phyloP scores from a whole-genome alignment of 2,329 filamentous ascomycete genomes.

The Sclerotinia borealis region DNA sequence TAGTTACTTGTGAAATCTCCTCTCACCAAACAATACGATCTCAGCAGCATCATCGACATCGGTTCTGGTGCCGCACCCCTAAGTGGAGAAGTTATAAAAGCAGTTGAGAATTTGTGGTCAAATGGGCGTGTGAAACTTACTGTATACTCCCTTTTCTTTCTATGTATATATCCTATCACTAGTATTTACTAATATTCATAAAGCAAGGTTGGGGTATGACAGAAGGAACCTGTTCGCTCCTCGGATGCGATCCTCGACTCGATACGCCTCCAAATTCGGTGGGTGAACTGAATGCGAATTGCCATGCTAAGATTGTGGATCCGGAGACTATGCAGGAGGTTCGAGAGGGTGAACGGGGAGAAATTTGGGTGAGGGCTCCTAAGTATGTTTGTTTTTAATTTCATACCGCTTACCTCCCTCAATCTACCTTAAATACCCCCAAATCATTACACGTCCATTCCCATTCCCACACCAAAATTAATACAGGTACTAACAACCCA shows the following conservation, averaged over 20 bases:
- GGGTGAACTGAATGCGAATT: constrained; percentile 65
- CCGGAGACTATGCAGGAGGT: constrained; percentile 35
- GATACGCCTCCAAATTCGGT: constrained; percentile 44
- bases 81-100: constrained; percentile 69
- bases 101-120: constrained; percentile 63
- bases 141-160: constrained; percentile 1
- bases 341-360: constrained; percentile 36
- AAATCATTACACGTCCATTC: too few species aligned
- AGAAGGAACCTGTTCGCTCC: constrained; percentile 66
- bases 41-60: constrained; percentile 66
- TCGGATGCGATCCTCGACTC: constrained; percentile 55
- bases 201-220: constrained; percentile 86
- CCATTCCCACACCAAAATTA: too few species aligned
- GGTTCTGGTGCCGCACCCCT: constrained; percentile 82
- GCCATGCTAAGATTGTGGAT: constrained; percentile 58
- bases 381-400: constrained; percentile 35
- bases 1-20: constrained; percentile 58
- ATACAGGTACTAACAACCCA: background rate
- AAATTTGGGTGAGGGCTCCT: constrained; percentile 40
- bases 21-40: constrained; percentile 45
- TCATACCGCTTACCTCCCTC: fast-evolving
- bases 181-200: constrained; percentile 23
- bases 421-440: too few species aligned
- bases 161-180: background rate
- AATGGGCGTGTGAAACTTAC: constrained; percentile 61